These are phyloP conservation scores for Asterochloris sp. DNA, from an alignment of 139 green algal species.

Conservation along the genomic window DNA sequence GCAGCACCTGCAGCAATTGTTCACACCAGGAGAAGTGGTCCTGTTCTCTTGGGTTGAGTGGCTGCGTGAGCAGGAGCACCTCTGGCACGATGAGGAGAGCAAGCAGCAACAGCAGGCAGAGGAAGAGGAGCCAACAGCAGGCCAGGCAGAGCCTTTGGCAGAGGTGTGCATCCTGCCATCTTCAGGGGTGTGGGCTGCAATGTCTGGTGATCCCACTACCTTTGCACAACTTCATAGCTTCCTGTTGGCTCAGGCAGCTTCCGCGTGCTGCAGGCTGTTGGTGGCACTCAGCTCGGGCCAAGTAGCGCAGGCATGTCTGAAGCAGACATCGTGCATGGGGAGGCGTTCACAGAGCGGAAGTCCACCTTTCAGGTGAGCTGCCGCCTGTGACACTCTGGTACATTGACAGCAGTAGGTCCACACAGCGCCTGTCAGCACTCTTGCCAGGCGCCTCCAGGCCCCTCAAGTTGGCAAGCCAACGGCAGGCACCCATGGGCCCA, in stretches of 20 bases:
- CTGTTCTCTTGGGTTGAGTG: constrained; percentile 63
- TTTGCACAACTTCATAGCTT: neutral
- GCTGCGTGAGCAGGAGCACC: constrained; percentile 44
- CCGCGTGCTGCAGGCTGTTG: neutral
- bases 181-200: neutral
- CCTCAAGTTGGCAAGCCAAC: neutral
- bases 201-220: neutral
- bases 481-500: neutral
- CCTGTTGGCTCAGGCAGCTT: constrained; percentile 1
- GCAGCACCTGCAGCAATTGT: constrained; percentile 44
- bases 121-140: neutral
- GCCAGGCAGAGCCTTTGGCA: neutral
- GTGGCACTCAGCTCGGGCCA: neutral
- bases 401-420: neutral
- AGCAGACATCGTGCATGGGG: constrained; percentile 51
- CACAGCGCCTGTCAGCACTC: neutral
- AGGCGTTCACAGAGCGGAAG: constrained; percentile 65
- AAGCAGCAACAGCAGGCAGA: neutral
- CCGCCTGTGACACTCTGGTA: neutral
- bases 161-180: neutral
- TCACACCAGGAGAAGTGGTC: constrained; percentile 52
- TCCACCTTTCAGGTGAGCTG: constrained; percentile 70
- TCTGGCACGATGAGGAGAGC: neutral
- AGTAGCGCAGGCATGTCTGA: neutral
- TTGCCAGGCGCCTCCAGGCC: neutral